A percentile compares a stretch with the other conserved stretches of the same genome.
Evolutionary conservation across 2,329 filamentous ascomycete genomes (phyloP).

Genomic region (Ophiostoma sp.): DNA sequence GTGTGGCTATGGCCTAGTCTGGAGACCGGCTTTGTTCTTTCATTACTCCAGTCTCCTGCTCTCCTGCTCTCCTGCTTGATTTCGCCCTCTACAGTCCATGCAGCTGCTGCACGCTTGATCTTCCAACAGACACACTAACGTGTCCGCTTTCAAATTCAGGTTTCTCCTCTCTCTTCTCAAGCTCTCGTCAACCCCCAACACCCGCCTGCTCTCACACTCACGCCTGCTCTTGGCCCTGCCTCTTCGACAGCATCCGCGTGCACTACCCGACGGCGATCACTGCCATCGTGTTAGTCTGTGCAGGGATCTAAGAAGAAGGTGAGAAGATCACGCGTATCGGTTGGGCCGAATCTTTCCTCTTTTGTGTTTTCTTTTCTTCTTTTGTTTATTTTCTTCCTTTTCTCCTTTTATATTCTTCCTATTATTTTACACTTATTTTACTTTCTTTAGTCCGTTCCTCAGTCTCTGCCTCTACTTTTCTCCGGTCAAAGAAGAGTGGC

Average conservation of each 20-base stretch:
- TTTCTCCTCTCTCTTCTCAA: background rate
- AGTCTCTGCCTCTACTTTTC: background rate
- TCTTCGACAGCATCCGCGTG: constrained; percentile 4
- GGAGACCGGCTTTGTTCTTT: background rate
- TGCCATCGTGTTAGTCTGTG: constrained; percentile 4
- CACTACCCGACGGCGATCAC: constrained; percentile 5
- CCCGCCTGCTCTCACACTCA: background rate
- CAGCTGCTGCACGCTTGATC: background rate
- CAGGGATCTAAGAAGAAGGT: constrained; percentile 2
- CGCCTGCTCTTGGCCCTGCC: background rate
- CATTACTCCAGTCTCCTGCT: background rate
- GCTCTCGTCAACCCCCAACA: background rate
- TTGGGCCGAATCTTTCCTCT: background rate
- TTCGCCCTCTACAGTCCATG: background rate
- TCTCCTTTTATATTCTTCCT: background rate
- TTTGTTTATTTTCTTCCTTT: background rate
- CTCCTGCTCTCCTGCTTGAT: background rate
- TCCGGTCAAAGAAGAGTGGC: background rate
- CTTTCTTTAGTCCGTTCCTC: background rate
- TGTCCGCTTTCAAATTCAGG: background rate
- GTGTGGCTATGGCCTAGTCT: constrained; percentile 7
- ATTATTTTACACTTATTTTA: background rate
- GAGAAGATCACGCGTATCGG: constrained; percentile 4
- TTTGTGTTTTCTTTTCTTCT: background rate
- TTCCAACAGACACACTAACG: constrained; percentile 9